These are phyloP conservation scores for Phytophthora vignae DNA, from an alignment of 352 stramenopile genomes.

Conservation along the genomic window DNA sequence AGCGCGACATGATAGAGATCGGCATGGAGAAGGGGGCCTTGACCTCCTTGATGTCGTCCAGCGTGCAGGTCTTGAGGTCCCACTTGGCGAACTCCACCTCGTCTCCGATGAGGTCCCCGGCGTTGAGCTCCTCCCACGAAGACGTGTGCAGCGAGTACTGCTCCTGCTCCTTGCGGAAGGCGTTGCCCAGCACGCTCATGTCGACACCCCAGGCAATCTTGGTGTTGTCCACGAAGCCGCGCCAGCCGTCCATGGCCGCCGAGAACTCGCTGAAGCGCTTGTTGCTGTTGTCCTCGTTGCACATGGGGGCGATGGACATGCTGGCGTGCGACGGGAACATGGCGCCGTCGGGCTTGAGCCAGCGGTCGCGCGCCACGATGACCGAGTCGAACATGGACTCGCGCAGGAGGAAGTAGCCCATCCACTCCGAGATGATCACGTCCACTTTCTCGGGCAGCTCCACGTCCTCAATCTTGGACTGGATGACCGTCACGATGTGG, in stretches of 20 bases:
- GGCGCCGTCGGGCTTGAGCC: constrained; percentile 95
- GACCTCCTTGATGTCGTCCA: constrained; percentile 87
- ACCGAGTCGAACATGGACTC: constrained; percentile 99
- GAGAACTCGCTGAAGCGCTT: constrained; percentile 89
- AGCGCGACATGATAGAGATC: constrained; percentile 90
- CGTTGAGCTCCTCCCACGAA: constrained; percentile 80
- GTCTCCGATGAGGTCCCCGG: constrained; percentile 84
- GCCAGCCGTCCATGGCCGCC: constrained; percentile 86
- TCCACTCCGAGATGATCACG: constrained; percentile 99
- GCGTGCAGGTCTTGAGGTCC: constrained; percentile 86
- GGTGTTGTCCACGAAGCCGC: constrained; percentile 91
- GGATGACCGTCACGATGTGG: constrained; percentile 98
- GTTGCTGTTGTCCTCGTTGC: constrained; percentile 93
- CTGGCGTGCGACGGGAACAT: constrained; percentile 99
- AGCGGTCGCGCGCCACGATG: constrained; percentile 96
- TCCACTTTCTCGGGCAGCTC: constrained; percentile 98
- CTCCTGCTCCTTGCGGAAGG: constrained; percentile 90
- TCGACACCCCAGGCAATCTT: constrained; percentile 97
- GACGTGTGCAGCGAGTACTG: constrained; percentile 90
- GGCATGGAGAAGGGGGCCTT: constrained; percentile 74
- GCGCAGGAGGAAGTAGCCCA: constrained; percentile 99
- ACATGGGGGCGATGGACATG: constrained; percentile 98
- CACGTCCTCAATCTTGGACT: constrained; percentile 98
- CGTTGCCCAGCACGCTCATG: constrained; percentile 93
- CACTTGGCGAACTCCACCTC: constrained; percentile 82